Base-by-base conservation (phyloP, 2,329 filamentous ascomycete species). In the Fusarium sacchari region DNA sequence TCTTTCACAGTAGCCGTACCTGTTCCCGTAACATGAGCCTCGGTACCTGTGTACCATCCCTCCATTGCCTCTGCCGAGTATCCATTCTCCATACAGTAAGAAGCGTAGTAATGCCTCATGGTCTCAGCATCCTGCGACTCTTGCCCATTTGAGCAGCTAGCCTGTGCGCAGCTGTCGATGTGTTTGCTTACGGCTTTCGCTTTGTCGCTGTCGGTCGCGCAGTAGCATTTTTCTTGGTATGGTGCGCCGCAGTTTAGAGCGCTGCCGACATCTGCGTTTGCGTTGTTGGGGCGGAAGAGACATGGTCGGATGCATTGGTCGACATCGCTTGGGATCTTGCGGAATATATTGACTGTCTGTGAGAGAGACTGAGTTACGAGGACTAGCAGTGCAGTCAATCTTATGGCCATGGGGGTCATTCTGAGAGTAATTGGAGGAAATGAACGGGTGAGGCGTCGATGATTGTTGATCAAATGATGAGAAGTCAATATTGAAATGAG, bases 1-100 rank as follows among this genome's bases (percentile, higher is more conserved):
- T 62, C 32, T 7, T 13, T 4, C 10, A 11, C 10, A 3, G 49
- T 53, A 42, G 18, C 12, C 13, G 61, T 53, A 18, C 18, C 9
- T 11, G 61, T 37, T 18, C 22, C 49, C 14, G 32, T n/a, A 2
- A 61, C 46, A 28, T 46, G 34, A 6, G 7, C 24, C 4, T 46
- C 60, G 9, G 63, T 66, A 5, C 60, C 60, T 0, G 63, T 66
- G 10, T 32, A 66, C 63, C 63, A 66, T 1, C 65, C 60, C 5
- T 39, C 37, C 26, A 66, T 43, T 0, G 4, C 24, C 1, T 65
- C 42, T 4, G 36, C 63, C 5, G 49, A 57, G 24, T 42, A 65
- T 18, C 63, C 60, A 24, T 66, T 58, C 1, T 4, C 42, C 47
- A 66, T 58, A 6, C 63, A 66, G 4, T 65, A 65, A 3, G 63